Evolutionary conservation across 441 rosid genomes (phyloP).

Genomic region (Eruca vesicaria): DNA sequence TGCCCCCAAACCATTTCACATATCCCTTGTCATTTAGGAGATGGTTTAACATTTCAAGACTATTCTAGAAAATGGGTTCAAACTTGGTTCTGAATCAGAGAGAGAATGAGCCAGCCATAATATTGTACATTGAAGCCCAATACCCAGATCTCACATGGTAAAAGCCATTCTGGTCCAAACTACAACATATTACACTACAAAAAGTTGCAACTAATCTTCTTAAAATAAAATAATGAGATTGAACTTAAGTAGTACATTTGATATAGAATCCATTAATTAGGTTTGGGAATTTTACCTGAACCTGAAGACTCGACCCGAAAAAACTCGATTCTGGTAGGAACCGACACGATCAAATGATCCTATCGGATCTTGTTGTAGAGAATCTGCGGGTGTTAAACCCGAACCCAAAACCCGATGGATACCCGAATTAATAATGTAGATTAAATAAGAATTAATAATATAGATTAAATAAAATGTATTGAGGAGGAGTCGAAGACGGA

Average conservation of each 20-base stretch:
- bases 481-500: too few relatives aligned
- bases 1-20: not conserved
- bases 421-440: too few relatives aligned
- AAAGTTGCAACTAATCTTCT: not conserved
- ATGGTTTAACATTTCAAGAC: not conserved
- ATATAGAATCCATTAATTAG: not conserved
- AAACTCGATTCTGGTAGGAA: too few relatives aligned
- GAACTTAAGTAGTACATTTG: not conserved
- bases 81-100: not conserved
- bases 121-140: not conserved
- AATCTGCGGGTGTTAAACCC: too few relatives aligned
- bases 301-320: too few relatives aligned
- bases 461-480: too few relatives aligned
- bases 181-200: not conserved
- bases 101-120: not conserved
- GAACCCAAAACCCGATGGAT: too few relatives aligned
- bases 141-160: not conserved
- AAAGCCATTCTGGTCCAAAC: not conserved
- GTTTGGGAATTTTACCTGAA: too few relatives aligned
- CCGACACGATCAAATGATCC: too few relatives aligned
- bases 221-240: not conserved
- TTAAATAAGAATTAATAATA: too few relatives aligned
- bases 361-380: too few relatives aligned
- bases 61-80: not conserved
- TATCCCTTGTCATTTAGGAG: not conserved